Evolutionary conservation across 805 yeast species (phyloP).

Genomic region (Komagataella ulmi): DNA sequence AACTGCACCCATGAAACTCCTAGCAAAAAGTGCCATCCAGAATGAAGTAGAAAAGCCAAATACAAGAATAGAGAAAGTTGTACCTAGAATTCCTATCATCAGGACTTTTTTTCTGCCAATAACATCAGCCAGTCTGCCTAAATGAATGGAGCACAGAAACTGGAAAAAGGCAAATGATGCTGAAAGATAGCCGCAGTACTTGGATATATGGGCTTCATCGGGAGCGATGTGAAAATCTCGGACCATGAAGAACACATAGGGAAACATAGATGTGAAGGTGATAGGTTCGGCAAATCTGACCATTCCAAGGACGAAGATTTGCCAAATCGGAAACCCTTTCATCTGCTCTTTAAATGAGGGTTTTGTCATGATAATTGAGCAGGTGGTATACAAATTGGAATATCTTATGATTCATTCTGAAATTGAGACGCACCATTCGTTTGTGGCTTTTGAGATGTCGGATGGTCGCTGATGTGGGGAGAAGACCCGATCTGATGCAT

Average conservation of each 20-base stretch:
- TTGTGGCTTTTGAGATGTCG: not conserved
- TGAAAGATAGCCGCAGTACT: conserved; percentile 48
- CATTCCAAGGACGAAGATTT: conserved; percentile 23
- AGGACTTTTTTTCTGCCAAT: conserved; percentile 45
- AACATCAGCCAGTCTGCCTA: conserved; percentile 44
- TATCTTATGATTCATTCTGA: not conserved
- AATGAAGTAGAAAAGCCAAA: conserved; percentile 43
- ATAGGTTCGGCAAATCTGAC: conserved; percentile 50
- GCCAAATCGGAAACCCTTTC: conserved; percentile 43
- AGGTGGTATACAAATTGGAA: not conserved
- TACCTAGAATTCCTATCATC: conserved; percentile 37
- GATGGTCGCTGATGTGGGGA: not conserved
- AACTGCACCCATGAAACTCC: conserved; percentile 40
- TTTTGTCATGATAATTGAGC: not conserved
- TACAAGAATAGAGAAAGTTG: conserved; percentile 29
- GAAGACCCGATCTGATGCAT: not conserved
- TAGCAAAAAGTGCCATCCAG: conserved; percentile 37
- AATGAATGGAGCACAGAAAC: conserved; percentile 40
- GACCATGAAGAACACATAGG: conserved; percentile 53
- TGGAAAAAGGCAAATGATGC: conserved; percentile 53
- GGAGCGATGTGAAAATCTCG: conserved; percentile 38
- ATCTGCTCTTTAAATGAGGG: conserved; percentile 32
- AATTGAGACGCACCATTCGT: not conserved
- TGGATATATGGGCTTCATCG: conserved; percentile 39
- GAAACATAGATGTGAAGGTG: conserved; percentile 50